Evolutionary conservation across 2,329 filamentous ascomycete species (phyloP), one percentile per base, ranked within the genome.

Genomic region (Chalara sp.): DNA sequence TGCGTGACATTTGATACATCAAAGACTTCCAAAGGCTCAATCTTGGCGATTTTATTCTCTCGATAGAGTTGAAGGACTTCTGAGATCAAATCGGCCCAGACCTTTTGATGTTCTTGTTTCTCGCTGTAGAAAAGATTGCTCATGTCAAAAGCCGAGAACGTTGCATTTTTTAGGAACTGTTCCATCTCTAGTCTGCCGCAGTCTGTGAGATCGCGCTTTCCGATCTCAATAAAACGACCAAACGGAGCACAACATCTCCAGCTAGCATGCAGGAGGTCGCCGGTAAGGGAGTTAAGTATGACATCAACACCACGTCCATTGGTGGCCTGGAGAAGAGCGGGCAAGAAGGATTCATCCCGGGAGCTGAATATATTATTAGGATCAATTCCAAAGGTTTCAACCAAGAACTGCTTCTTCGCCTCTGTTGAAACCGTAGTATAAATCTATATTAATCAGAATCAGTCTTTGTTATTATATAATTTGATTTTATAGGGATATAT

Each of bases 201-300:
- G 1, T 54, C 52, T 29, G 52, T 28, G 4, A 53, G 28, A 31
- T 70, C 68, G 1, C 60, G 61, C 39, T 67, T 68, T 1, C 67
- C 67, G 5, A 71, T 58, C 44, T 72, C 69, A 0, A 72, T 44
- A 39, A 72, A 69, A 0, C 62, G 54, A 0, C 69, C 69, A 46
- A 66, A 67, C 0, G 49, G 44, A 3, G 67, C 63, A 3, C 70
- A 31, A 41, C 62, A 67, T 5, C 58, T 41, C 65, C 62, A 68
- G 3, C 62, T 52, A 4, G 57, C 52, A 10, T 56, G 56, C 2
- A 63, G 49, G 4, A 58, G 46, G 7, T 37, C 40, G 3, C 61
- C 49, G 3, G 56, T 53, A 48, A 29, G 66, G 46, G n/a, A 61
- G 47, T 62, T 63, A 4, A 64, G 44, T 1, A 62, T 51, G 4